phyloP scores from a whole-genome alignment of 1,139 yeast species.

The Hansenula lynferdii region DNA sequence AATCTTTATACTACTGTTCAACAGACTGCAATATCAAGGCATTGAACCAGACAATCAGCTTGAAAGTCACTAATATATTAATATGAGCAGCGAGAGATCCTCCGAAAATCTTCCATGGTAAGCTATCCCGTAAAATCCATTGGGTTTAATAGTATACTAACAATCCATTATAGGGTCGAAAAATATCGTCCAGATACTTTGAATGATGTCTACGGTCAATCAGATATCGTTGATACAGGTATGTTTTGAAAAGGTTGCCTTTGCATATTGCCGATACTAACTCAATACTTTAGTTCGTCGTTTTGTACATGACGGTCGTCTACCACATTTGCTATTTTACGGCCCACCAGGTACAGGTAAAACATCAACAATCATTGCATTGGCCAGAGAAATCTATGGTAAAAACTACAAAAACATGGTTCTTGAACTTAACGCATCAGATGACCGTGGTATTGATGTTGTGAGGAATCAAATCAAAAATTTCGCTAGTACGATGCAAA shows the following conservation, averaged over 20 bases:
- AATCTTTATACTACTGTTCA: too few species aligned
- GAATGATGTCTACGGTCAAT: conserved; percentile 89
- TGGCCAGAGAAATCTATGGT: conserved; percentile 91
- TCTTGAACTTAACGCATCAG: conserved; percentile 91
- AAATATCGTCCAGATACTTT: conserved; percentile 85
- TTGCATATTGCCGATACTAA: too few species aligned
- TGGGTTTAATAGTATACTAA: too few species aligned
- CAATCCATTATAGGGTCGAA: conserved; percentile 67
- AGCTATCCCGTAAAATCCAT: too few species aligned
- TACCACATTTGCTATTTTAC: conserved; percentile 88
- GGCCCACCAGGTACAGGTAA: conserved; percentile 99
- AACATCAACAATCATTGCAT: conserved; percentile 87
- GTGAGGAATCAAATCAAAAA: conserved; percentile 91
- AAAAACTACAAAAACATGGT: conserved; percentile 83
- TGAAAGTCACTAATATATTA: too few species aligned
- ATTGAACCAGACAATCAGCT: too few species aligned
- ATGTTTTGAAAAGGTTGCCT: conserved; percentile 7
- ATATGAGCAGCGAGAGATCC: conserved; percentile 18
- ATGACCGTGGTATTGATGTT: conserved; percentile 94
- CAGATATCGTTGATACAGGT: conserved; percentile 68
- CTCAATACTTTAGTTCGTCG: conserved; percentile 47
- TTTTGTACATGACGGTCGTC: conserved; percentile 75
- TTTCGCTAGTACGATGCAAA: conserved; percentile 93
- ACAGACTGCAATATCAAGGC: too few species aligned
- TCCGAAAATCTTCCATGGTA: conserved; percentile 42